phyloP scores from a whole-genome alignment of 192 early-diverging fungal genomes.

The Backusella westeae region DNA sequence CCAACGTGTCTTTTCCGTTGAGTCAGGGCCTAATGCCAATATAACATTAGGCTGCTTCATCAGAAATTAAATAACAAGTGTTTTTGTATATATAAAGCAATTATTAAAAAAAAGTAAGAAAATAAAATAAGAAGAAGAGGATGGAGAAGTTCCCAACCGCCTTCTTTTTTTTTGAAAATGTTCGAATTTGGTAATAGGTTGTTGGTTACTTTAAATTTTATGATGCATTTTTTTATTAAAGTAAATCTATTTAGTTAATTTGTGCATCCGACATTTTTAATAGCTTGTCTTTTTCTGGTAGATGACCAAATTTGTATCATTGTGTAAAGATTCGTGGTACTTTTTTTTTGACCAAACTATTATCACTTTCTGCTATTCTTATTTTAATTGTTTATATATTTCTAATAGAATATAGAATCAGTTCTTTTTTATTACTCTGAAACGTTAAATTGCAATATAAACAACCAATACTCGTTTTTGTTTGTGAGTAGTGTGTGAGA shows the following conservation, averaged over 20 bases:
- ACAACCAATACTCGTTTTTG: neutral
- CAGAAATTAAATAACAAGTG: neutral
- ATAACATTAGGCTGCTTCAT: conserved; percentile 15
- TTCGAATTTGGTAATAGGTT: neutral
- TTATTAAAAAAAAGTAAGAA: neutral
- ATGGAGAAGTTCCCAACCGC: neutral
- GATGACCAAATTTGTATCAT: neutral
- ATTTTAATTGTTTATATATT: neutral
- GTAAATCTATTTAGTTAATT: neutral
- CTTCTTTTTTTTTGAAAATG: neutral
- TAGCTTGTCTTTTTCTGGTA: conserved; percentile 3
- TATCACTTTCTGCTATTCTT: neutral
- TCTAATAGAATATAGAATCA: neutral
- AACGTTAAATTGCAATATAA: neutral
- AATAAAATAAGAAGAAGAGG: neutral
- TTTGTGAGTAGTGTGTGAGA: neutral
- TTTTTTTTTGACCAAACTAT: neutral
- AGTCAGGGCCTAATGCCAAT: conserved; percentile 12
- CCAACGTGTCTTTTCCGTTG: conserved; percentile 8
- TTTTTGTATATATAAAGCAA: neutral
- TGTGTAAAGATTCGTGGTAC: neutral
- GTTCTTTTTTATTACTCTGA: neutral
- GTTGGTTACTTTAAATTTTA: neutral
- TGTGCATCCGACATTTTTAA: neutral
- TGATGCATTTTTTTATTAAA: neutral